Evolutionary conservation across 176 grass and related monocot genomes (phyloP).

Genomic region (Zizania latifolia): DNA sequence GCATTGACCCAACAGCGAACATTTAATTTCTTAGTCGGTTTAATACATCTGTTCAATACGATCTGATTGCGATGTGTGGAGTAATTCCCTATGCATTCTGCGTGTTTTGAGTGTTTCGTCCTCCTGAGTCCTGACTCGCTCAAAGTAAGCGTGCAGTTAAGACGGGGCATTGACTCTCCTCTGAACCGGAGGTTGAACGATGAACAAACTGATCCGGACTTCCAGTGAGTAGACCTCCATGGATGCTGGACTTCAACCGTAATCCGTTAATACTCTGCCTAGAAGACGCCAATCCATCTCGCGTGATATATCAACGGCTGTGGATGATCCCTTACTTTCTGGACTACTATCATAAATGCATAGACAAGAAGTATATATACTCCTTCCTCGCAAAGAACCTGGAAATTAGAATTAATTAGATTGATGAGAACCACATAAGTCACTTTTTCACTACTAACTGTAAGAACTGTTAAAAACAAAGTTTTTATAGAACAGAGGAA

Average conservation of each 20-base stretch:
- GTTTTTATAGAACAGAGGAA: too few species aligned
- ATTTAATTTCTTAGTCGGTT: background rate
- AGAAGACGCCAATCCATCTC: conserved; percentile 26
- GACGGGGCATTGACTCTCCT: conserved; percentile 30
- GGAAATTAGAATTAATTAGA: too few species aligned
- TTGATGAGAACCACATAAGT: too few species aligned
- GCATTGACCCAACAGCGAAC: background rate
- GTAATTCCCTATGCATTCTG: background rate
- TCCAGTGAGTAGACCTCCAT: background rate
- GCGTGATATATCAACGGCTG: too few species aligned
- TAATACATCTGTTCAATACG: background rate
- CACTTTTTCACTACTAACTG: too few species aligned
- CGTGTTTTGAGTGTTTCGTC: background rate
- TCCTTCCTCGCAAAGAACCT: too few species aligned
- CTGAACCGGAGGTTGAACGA: background rate
- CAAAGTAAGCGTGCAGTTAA: background rate
- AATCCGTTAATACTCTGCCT: background rate
- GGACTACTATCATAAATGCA: too few species aligned
- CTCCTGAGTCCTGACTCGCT: background rate
- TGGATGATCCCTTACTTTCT: too few species aligned
- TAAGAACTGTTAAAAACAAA: too few species aligned
- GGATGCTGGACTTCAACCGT: too few species aligned
- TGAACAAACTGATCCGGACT: too few species aligned
- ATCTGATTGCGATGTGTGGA: background rate
- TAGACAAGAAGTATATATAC: too few species aligned